Conservation (phyloP, 2,329 filamentous ascomycete species). For the Botrytis elliptica region DNA sequence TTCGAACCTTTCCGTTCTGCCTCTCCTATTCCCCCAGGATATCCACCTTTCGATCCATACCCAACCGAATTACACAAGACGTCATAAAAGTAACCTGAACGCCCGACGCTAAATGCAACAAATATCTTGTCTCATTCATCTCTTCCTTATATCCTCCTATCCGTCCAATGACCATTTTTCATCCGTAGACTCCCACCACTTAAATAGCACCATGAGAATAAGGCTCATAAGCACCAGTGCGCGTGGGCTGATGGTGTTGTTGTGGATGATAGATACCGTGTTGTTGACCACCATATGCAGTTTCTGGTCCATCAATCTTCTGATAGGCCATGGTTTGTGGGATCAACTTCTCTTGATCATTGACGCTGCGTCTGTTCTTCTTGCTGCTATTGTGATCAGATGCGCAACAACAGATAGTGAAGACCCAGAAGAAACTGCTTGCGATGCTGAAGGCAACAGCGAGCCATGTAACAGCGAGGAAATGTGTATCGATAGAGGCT, state of each 20-base stretch:
- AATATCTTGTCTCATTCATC: background rate
- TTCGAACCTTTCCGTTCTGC: background rate
- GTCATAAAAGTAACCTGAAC: slow-evolving; percentile 13
- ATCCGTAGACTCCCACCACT: slow-evolving; percentile 22
- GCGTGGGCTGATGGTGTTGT: slow-evolving; percentile 37
- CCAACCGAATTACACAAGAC: slow-evolving; percentile 12
- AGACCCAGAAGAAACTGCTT: slow-evolving; percentile 84
- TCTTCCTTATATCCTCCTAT: background rate
- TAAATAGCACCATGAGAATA: slow-evolving; percentile 57
- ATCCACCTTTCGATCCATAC: background rate
- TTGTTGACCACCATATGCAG: slow-evolving; percentile 39
- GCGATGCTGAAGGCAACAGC: slow-evolving; percentile 73
- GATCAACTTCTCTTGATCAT: slow-evolving; percentile 36
- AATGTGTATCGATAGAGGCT: slow-evolving; percentile 64
- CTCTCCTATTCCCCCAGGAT: background rate
- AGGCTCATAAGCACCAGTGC: slow-evolving; percentile 59
- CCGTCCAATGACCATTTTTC: background rate
- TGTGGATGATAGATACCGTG: slow-evolving; percentile 45
- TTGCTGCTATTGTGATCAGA: slow-evolving; percentile 27
- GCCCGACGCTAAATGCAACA: slow-evolving; percentile 23
- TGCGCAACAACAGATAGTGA: slow-evolving; percentile 85
- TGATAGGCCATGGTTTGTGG: slow-evolving; percentile 43
- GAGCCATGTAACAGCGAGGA: slow-evolving; percentile 75
- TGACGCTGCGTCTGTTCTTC: slow-evolving; percentile 23
- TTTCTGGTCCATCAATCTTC: slow-evolving; percentile 44